A percentile compares a stretch with the other conserved stretches of the same genome.
These are phyloP conservation scores for Alternaria sp. DNA, from an alignment of 2,329 filamentous ascomycete species.

Conservation along the genomic window DNA sequence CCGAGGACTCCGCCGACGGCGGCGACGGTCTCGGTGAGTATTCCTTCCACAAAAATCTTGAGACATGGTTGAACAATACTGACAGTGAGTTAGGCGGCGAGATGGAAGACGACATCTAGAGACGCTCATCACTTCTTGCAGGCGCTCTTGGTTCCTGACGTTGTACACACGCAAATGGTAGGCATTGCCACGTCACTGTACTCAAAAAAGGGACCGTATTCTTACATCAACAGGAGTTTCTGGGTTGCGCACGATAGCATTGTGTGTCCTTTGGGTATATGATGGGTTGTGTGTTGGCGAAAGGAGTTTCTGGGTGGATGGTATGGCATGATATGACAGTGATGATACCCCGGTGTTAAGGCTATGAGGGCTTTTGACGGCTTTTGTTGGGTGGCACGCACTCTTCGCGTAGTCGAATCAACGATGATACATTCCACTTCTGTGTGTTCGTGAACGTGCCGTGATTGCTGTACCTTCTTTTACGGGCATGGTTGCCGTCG, in stretches of 20 bases:
- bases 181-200: not conserved
- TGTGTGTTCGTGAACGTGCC: not conserved
- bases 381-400: not conserved
- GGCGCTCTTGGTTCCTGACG: not conserved
- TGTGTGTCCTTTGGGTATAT: not conserved
- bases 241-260: not conserved
- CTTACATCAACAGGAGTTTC: not conserved
- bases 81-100: conserved; percentile 13
- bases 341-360: not conserved
- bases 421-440: not conserved
- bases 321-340: not conserved
- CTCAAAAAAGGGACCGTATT: not conserved
- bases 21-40: conserved; percentile 28
- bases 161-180: not conserved
- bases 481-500: too few species aligned
- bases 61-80: conserved; percentile 17
- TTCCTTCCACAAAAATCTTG: conserved; percentile 4
- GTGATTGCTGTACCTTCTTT: not conserved
- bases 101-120: conserved; percentile 2
- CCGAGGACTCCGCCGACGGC: conserved; percentile 16
- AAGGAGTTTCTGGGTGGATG: not conserved
- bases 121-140: not conserved
- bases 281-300: not conserved
- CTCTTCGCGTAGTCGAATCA: not conserved
- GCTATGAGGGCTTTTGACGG: not conserved